A percentile compares a stretch with the other conserved stretches of the same genome.
Evolutionary conservation across 1,284 basidiomycete genomes (phyloP).

Genomic region (Clitocybe nebularis): DNA sequence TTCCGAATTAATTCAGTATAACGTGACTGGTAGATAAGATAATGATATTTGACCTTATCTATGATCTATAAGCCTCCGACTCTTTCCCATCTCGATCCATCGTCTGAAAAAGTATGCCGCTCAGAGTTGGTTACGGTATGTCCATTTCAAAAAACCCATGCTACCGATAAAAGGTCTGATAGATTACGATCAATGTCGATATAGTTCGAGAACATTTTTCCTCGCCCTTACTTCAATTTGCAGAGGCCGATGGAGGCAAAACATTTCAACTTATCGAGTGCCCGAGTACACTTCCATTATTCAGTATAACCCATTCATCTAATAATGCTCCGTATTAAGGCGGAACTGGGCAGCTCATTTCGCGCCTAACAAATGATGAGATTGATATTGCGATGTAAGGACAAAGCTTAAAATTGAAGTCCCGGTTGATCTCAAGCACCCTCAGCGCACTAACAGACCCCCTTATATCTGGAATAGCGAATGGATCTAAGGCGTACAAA

Average conservation of each 20-base stretch:
- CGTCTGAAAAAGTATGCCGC: slow-evolving; percentile 7
- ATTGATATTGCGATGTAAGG: slow-evolving; percentile 86
- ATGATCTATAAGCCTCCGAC: too few relatives aligned
- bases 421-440: not conserved
- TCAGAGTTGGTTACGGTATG: slow-evolving; percentile 7
- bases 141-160: not conserved
- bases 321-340: slow-evolving; percentile 39
- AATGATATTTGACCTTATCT: too few relatives aligned
- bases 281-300: slow-evolving; percentile 54
- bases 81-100: too few relatives aligned
- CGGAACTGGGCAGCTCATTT: slow-evolving; percentile 89
- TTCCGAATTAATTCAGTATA: not conserved
- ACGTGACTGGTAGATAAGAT: too few relatives aligned
- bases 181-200: not conserved
- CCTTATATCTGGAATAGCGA: slow-evolving; percentile 89
- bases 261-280: slow-evolving; percentile 87
- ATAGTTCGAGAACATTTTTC: slow-evolving; percentile 89
- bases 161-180: not conserved
- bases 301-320: not conserved
- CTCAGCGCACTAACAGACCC: slow-evolving; percentile 88
- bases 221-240: slow-evolving; percentile 80
- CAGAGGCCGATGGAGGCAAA: slow-evolving; percentile 57
- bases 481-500: slow-evolving; percentile 83
- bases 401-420: not conserved
- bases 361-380: slow-evolving; percentile 76